Conservation (phyloP, 2,329 filamentous ascomycete genomes). For the Penicillium aurantiogriseum region DNA sequence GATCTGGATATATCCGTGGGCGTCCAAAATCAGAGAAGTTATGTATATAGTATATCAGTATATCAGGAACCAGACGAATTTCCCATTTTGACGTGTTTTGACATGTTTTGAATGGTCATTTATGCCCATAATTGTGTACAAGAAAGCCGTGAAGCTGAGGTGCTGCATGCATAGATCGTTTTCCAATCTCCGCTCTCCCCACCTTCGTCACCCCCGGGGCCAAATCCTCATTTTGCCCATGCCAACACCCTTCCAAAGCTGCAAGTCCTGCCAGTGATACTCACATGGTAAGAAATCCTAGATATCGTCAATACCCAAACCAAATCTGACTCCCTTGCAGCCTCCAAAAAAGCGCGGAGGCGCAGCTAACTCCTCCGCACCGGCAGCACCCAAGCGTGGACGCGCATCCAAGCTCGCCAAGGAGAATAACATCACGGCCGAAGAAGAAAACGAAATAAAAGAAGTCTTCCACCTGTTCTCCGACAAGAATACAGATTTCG, state of each 20-base stretch:
- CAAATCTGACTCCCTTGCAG: constrained; percentile 16
- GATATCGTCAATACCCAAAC: neutral
- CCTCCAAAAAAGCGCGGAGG: constrained; percentile 40
- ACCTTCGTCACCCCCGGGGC: neutral
- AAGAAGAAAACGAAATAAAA: constrained; percentile 84
- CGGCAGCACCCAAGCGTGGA: constrained; percentile 36
- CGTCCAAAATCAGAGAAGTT: neutral
- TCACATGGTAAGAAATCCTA: constrained; percentile 2
- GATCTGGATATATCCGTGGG: no score
- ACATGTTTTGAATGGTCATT: neutral
- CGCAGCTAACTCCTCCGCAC: constrained; percentile 27
- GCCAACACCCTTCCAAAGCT: neutral
- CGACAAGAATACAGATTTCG: constrained; percentile 55
- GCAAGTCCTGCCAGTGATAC: neutral
- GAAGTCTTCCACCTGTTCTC: constrained; percentile 86
- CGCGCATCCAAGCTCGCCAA: constrained; percentile 87
- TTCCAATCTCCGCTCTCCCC: constrained; percentile 3
- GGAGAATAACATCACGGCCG: constrained; percentile 79
- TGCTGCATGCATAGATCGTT: neutral
- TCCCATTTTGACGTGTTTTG: neutral
- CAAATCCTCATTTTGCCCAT: neutral
- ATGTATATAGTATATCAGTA: neutral
- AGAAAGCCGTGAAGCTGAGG: neutral
- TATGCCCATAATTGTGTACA: neutral
- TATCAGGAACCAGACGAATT: neutral